Conservation (phyloP, 2,329 filamentous ascomycete genomes). For the Colletotrichum tabaci region DNA sequence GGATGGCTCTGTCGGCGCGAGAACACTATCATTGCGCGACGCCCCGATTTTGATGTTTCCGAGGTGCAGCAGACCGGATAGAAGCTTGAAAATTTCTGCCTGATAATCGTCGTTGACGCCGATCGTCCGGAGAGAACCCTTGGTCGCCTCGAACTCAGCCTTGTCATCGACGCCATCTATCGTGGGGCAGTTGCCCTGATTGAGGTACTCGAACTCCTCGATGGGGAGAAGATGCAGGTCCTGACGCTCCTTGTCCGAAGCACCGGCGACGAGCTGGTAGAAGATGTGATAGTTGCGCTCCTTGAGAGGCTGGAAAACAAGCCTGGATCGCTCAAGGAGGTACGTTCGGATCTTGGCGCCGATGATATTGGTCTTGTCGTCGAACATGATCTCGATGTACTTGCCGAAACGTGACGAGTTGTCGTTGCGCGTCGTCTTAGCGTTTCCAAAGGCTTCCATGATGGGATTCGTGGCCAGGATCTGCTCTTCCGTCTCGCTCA, state of each 20-base stretch:
- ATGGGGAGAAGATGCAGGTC: constrained; percentile 84
- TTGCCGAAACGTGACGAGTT: constrained; percentile 99
- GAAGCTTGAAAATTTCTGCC: constrained; percentile 86
- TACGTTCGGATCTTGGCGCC: constrained; percentile 98
- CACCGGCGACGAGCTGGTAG: constrained; percentile 95
- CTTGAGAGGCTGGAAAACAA: constrained; percentile 97
- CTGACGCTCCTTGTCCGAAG: constrained; percentile 85
- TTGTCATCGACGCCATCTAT: constrained; percentile 98
- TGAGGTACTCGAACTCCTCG: constrained; percentile 95
- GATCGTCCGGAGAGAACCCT: constrained; percentile 88
- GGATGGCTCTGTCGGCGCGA: constrained; percentile 85
- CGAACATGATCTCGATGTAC: constrained; percentile 99
- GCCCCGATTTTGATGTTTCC: constrained; percentile 97
- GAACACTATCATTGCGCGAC: constrained; percentile 87
- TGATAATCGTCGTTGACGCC: constrained; percentile 84
- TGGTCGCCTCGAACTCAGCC: constrained; percentile 91
- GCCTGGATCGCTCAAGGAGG: constrained; percentile 91
- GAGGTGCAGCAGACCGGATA: constrained; percentile 92
- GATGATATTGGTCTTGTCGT: constrained; percentile 94
- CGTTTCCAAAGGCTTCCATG: constrained; percentile 99
- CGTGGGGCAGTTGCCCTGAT: constrained; percentile 90
- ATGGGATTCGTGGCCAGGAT: constrained; percentile 98
- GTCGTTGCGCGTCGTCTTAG: constrained; percentile 99
- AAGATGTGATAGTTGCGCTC: constrained; percentile 99
- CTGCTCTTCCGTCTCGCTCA: constrained; percentile 99